Evolutionary conservation across 495 filamentous ascomycete species (phyloP).

Genomic region (Xanthoparmelia taractica): DNA sequence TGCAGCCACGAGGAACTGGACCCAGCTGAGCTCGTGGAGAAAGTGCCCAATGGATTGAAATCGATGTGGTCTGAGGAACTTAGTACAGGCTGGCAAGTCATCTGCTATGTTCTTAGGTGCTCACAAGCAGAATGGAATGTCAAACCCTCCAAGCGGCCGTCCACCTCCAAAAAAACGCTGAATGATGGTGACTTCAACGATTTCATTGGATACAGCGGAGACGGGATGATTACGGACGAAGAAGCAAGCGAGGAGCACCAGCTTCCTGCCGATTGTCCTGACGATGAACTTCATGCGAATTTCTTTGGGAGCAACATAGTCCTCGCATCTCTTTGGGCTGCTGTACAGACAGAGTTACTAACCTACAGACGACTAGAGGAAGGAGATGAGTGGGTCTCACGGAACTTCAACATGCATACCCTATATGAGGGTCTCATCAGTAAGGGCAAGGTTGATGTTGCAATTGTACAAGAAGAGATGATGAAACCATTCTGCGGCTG

Average conservation of each 20-base stretch:
- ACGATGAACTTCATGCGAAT: constrained; percentile 12
- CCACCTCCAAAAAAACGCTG: neutral
- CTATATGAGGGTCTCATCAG: constrained; percentile 21
- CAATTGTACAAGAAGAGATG: constrained; percentile 22
- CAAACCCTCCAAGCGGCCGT: neutral
- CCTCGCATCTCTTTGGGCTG: constrained; percentile 26
- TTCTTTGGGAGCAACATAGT: constrained; percentile 22
- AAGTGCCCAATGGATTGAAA: neutral
- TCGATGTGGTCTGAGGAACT: constrained; percentile 17
- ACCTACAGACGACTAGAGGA: constrained; percentile 27
- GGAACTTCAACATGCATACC: constrained; percentile 26
- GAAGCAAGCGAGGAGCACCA: constrained; percentile 2
- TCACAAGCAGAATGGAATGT: constrained; percentile 13
- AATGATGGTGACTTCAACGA: neutral
- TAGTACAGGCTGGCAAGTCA: constrained; percentile 19
- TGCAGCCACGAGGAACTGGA: constrained; percentile 19
- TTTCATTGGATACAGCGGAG: constrained; percentile 6
- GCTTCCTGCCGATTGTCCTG: constrained; percentile 4
- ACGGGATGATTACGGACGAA: constrained; percentile 5
- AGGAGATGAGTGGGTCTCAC: constrained; percentile 29
- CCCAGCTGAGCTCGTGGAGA: constrained; percentile 13
- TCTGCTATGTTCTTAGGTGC: constrained; percentile 14
- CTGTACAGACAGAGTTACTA: constrained; percentile 27
- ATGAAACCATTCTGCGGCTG: constrained; percentile 27
- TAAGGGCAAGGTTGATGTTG: constrained; percentile 14